phyloP scores from a whole-genome alignment of 805 yeast genomes.

The Saccharomycopsis lassenensis region DNA sequence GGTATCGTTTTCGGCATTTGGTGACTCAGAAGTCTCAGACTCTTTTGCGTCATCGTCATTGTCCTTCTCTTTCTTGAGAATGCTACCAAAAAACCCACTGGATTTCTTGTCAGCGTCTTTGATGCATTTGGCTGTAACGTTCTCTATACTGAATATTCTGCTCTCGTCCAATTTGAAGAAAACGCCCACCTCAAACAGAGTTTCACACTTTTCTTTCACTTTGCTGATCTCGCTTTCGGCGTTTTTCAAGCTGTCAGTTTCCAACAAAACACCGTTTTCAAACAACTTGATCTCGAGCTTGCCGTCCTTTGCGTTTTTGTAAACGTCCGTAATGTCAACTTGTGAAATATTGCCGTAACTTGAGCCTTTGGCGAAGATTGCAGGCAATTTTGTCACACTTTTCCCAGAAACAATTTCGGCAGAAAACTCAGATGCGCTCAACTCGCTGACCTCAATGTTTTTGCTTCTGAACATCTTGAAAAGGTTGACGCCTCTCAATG shows the following conservation, averaged over 20 bases:
- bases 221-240: constrained; percentile 9
- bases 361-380: constrained; percentile 40
- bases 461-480: constrained; percentile 59
- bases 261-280: constrained; percentile 20
- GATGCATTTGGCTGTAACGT: constrained; percentile 35
- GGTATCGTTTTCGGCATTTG: background rate
- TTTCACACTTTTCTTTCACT: constrained; percentile 6
- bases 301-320: constrained; percentile 16
- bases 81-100: constrained; percentile 16
- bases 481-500: constrained; percentile 69
- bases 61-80: constrained; percentile 8
- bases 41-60: constrained; percentile 2
- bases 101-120: constrained; percentile 1
- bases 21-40: no score
- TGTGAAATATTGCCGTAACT: constrained; percentile 25
- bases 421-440: constrained; percentile 36
- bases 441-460: constrained; percentile 49
- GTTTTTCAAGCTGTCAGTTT: constrained; percentile 16
- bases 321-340: constrained; percentile 29
- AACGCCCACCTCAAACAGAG: constrained; percentile 21
- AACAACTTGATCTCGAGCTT: constrained; percentile 18
- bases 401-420: background rate
- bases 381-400: constrained; percentile 8
- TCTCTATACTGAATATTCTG: constrained; percentile 37
- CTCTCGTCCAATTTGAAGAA: constrained; percentile 36